Base-by-base conservation (phyloP, 768 basidiomycete species). In the Neoboletus subvelutipes region DNA sequence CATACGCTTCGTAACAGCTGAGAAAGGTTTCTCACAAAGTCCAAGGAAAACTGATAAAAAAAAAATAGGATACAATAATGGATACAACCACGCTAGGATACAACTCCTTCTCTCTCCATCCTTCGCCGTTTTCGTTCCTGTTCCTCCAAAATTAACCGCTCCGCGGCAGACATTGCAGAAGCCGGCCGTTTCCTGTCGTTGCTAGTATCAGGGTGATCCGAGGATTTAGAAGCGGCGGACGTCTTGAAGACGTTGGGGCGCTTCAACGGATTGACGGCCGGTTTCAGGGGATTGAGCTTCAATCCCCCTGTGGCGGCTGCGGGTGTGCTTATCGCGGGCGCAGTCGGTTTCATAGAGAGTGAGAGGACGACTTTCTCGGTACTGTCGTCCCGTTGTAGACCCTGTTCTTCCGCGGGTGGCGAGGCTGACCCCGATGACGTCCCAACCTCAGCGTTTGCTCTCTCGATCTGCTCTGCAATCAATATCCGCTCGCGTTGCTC, bases 391-490 rank as follows among this genome's bases (percentile, higher is more conserved):
- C 88, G 84, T 70, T 88, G 87, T 33, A 90, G 74, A 9, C 81
- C 86, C 18, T 52, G 62, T 64, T 81, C 83, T 58, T 83, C 83
- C 7, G 67, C 76, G 10, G 77, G 77, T 4, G 76, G 76, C 20
- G 75, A 67, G 9, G 65, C 56, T 0, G 76, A 68, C 13, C 72
- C 67, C 4, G 71, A 70, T 0, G 55, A 55, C 2, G 74, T 58
- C 29, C 74, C 70, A 2, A 60, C 66, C 34, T 70, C 69, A 56
- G 86, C 84, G 8, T 76, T 78, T 2, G 96, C 97, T 39, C 94
- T 82, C 71, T 92, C 92, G 54, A 99, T 98, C 75, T 99, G 96
- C 64, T 97, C 94, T 12, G 87, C 80, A 59, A 99, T 90, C 49
- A 94, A 81, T 64, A 84, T 76, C 17, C 97, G 86, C 73, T 98